phyloP scores from a whole-genome alignment of 371 early-diverging fungal genomes.

The Parasitella parasitica region DNA sequence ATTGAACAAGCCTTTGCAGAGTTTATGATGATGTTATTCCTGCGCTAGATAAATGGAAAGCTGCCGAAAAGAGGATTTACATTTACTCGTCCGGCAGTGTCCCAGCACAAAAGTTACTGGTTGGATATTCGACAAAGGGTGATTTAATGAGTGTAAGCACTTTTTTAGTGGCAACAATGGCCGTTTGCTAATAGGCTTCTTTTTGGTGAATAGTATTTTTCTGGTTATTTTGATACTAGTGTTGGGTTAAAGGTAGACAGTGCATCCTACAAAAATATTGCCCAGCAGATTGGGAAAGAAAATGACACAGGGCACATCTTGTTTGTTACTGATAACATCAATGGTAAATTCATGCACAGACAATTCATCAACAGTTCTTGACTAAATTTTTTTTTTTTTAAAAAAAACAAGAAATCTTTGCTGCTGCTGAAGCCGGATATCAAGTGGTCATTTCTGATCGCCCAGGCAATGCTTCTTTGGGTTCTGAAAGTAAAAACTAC shows the following conservation, averaged over 20 bases:
- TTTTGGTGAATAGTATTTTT: slow-evolving; percentile 54
- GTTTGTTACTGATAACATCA: slow-evolving; percentile 87
- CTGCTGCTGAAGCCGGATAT: slow-evolving; percentile 75
- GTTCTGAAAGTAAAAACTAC: slow-evolving; percentile 30
- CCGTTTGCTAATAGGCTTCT: too few species aligned
- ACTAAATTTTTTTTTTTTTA: too few species aligned
- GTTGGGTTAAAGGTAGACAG: slow-evolving; percentile 77
- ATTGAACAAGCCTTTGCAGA: slow-evolving; percentile 25
- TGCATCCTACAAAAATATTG: slow-evolving; percentile 74
- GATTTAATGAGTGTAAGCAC: slow-evolving; percentile 64
- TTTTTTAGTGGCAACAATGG: too few species aligned
- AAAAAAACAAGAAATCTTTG: slow-evolving; percentile 84
- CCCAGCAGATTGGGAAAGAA: slow-evolving; percentile 57
- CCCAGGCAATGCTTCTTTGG: slow-evolving; percentile 74
- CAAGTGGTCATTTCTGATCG: slow-evolving; percentile 74
- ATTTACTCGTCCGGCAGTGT: slow-evolving; percentile 96
- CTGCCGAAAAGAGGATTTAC: slow-evolving; percentile 65
- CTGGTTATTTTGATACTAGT: slow-evolving; percentile 88
- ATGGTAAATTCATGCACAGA: slow-evolving; percentile 57
- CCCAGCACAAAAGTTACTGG: slow-evolving; percentile 88
- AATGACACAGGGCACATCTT: slow-evolving; percentile 55
- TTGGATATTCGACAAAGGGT: slow-evolving; percentile 83
- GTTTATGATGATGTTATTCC: slow-evolving; percentile 85
- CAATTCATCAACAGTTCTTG: too few species aligned
- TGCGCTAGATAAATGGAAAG: slow-evolving; percentile 69